A percentile compares a stretch with the other conserved stretches of the same genome.
Conservation (phyloP, 2,329 filamentous ascomycete species). For the Colletotrichum cereale region DNA sequence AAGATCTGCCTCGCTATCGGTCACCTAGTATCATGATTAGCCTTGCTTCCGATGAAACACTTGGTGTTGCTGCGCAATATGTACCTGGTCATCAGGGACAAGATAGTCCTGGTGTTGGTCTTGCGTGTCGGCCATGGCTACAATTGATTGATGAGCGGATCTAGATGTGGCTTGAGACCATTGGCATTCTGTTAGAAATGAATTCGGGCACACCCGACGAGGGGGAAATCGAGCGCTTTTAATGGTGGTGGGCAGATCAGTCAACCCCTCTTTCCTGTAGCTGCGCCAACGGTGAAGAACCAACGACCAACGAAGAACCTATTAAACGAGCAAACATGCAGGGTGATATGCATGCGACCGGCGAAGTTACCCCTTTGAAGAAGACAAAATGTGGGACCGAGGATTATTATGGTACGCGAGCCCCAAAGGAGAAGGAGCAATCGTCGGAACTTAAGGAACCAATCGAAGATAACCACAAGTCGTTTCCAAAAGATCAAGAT, state of each 20-base stretch:
- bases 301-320: slow-evolving; percentile 9
- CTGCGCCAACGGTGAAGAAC: not conserved
- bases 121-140: not conserved
- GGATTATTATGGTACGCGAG: not conserved
- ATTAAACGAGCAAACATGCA: not conserved
- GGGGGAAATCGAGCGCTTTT: not conserved
- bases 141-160: not conserved
- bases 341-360: not conserved
- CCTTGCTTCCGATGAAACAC: not conserved
- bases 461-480: not conserved
- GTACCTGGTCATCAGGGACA: not conserved
- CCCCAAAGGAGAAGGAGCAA: not conserved
- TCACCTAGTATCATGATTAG: not conserved
- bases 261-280: slow-evolving; percentile 8
- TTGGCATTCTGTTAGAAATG: not conserved
- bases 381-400: slow-evolving; percentile 1
- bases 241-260: not conserved
- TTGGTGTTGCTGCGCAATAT: not conserved
- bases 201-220: not conserved
- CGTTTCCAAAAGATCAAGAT: not conserved
- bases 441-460: not conserved
- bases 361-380: not conserved
- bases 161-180: not conserved
- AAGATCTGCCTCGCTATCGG: not conserved
- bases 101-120: not conserved